Percentiles rank a stretch among this genome's conserved stretches.
phyloP scores from a whole-genome alignment of 352 stramenopile genomes.

The Poterioochromonas sp. region DNA sequence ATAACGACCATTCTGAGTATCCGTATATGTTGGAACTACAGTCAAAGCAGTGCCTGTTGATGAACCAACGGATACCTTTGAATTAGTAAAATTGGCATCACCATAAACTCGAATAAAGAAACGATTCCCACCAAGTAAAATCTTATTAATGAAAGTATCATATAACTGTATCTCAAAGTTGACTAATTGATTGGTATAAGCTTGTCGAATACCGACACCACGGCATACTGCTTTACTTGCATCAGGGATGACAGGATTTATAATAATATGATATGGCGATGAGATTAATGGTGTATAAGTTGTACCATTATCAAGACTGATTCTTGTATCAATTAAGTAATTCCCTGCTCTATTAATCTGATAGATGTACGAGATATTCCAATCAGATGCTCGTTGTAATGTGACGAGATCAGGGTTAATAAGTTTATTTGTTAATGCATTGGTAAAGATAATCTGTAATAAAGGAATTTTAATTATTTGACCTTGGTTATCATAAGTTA shows the following conservation, averaged over 20 bases:
- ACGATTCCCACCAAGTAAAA: background rate
- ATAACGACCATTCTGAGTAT: conserved; percentile 28
- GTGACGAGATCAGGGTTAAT: background rate
- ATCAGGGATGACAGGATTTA: background rate
- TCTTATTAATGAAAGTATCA: conserved; percentile 6
- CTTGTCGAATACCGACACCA: conserved; percentile 16
- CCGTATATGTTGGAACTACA: conserved; percentile 14
- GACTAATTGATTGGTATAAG: background rate
- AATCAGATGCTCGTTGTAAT: background rate
- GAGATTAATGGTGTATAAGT: background rate
- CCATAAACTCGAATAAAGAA: conserved; percentile 11
- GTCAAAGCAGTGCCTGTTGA: background rate
- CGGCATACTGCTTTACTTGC: background rate
- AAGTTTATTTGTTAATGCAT: background rate
- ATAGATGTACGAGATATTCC: background rate
- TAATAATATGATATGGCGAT: background rate
- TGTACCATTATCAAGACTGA: background rate
- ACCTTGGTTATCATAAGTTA: background rate
- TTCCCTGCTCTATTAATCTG: background rate
- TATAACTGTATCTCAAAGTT: conserved; percentile 27
- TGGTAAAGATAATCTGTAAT: background rate
- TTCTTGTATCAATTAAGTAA: background rate
- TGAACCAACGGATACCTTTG: no score
- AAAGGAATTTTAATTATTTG: background rate
- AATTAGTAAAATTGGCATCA: background rate